phyloP scores from a whole-genome alignment of 192 early-diverging fungal species.

The Chytriomyces sp. region DNA sequence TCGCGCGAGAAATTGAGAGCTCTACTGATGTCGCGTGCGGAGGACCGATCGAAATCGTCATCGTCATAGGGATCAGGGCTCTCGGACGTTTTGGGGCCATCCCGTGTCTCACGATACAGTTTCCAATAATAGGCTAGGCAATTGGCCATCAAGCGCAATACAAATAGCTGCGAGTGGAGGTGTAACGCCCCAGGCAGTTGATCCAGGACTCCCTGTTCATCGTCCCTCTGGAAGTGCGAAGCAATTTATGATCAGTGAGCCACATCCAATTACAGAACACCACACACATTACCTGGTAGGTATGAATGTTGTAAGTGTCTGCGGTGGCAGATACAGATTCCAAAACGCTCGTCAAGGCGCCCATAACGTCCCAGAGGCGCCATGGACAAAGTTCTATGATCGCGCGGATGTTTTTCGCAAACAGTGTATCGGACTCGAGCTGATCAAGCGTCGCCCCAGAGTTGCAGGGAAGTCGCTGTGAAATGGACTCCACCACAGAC shows the following conservation, averaged over 20 bases:
- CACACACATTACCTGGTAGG: background rate
- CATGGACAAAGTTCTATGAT: slow-evolving; percentile 21
- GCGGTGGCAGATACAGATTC: background rate
- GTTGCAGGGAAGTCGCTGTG: slow-evolving; percentile 63
- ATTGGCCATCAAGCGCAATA: slow-evolving; percentile 78
- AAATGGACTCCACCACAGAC: background rate
- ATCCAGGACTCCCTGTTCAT: background rate
- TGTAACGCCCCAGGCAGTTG: background rate
- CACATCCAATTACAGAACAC: too few relatives aligned
- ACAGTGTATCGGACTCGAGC: slow-evolving; percentile 59
- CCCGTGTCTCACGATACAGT: slow-evolving; percentile 49
- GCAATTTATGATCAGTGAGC: background rate
- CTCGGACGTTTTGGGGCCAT: background rate
- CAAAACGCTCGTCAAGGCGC: background rate
- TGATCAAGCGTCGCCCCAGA: slow-evolving; percentile 62
- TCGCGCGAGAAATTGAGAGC: background rate
- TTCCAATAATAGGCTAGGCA: slow-evolving; percentile 90
- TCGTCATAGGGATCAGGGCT: too few relatives aligned
- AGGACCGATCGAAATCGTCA: background rate
- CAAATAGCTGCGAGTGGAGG: slow-evolving; percentile 83
- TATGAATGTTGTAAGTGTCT: background rate
- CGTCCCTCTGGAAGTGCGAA: background rate
- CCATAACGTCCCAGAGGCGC: slow-evolving; percentile 22
- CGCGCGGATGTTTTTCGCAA: slow-evolving; percentile 7
- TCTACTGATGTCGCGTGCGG: background rate